A percentile compares a stretch with the other conserved stretches of the same genome.
These are phyloP conservation scores for Agaricus blazei DNA, from an alignment of 768 basidiomycete species.

Conservation along the genomic window DNA sequence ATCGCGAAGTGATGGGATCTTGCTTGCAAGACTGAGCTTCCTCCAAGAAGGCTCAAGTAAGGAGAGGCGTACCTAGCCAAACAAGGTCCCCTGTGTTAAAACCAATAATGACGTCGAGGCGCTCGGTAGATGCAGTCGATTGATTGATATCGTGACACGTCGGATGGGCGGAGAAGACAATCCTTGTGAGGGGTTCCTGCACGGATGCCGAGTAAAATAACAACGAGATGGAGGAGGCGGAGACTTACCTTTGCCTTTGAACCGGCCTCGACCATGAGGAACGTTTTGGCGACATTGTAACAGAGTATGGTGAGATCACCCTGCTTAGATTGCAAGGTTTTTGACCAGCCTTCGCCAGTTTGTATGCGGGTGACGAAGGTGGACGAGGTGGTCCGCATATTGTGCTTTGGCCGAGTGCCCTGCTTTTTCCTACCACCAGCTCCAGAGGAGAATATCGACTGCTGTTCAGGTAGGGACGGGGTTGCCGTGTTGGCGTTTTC, in stretches of 20 bases:
- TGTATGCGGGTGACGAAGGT: conserved; percentile 90
- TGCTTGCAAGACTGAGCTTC: background rate
- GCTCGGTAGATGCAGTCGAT: conserved; percentile 70
- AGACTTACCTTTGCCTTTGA: conserved; percentile 69
- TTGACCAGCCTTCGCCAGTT: conserved; percentile 69
- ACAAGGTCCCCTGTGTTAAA: conserved; percentile 93
- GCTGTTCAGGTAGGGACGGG: conserved; percentile 37
- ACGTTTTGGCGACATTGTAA: conserved; percentile 81
- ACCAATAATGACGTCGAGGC: conserved; percentile 86
- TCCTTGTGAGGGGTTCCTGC: conserved; percentile 81
- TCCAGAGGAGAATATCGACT: conserved; percentile 55
- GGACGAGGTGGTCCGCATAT: conserved; percentile 85
- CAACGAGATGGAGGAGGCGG: background rate
- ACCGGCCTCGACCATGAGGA: conserved; percentile 86
- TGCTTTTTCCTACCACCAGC: conserved; percentile 57
- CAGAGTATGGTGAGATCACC: conserved; percentile 87
- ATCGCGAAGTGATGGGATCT: conserved; percentile 80
- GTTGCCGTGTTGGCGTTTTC: conserved; percentile 32
- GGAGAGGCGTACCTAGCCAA: conserved; percentile 71
- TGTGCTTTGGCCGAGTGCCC: conserved; percentile 77
- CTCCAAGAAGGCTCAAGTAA: background rate
- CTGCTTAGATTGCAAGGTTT: conserved; percentile 66
- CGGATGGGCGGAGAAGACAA: conserved; percentile 82
- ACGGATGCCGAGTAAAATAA: background rate
- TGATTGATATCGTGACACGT: conserved; percentile 90